Base-by-base conservation (phyloP, 2,329 filamentous ascomycete species). In the Trichoderma arundinaceum region DNA sequence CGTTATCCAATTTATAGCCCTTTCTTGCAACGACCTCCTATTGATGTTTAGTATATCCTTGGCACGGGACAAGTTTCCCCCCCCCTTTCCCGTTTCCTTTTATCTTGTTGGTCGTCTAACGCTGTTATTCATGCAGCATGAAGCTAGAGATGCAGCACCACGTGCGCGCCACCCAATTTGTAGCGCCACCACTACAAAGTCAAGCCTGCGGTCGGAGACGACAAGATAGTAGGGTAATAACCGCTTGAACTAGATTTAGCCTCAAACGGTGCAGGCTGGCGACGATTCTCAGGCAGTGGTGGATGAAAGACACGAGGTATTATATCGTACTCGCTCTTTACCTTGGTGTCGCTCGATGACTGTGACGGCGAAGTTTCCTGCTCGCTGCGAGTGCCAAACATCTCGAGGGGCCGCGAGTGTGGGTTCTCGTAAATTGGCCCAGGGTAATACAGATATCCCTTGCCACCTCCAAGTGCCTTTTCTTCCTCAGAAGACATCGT, bases 371-470 rank as follows among this genome's bases (percentile, higher is more conserved):
- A 63, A 7, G 75, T 73, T 32, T 81, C 78, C 1, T 76, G 71
- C 9, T 77, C 71, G 61, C 71, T 70, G 72, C 78, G 73, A 69
- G 76, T 71, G 72, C 77, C 75, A 70, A 84, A 87, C 73, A 86
- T 77, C 64, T 86, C 84, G 19, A 86, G 79, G 1, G 79, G 74
- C 54, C 85, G 81, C 33, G 77, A 74, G 3, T 79, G 76, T 19
- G 75, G 75, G 54, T 86, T 83, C 69, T 84, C 84, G 69, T 84
- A 85, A 59, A 86, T 79, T 2, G 82, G 70, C 0, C 77, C 77
- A 0, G 83, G 82, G 68, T 83, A 87, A 69, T 87, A 87, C 65
- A 85, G 81, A 67, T 87, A 87, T 0, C 79, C 81, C 68, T 85
- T 86, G 13, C 79, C 73, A 12, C 75, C 79, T 0, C 80, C 77